Evolutionary conservation across 2,329 filamentous ascomycete genomes (phyloP).

Genomic region (Rhinocladiella similis): DNA sequence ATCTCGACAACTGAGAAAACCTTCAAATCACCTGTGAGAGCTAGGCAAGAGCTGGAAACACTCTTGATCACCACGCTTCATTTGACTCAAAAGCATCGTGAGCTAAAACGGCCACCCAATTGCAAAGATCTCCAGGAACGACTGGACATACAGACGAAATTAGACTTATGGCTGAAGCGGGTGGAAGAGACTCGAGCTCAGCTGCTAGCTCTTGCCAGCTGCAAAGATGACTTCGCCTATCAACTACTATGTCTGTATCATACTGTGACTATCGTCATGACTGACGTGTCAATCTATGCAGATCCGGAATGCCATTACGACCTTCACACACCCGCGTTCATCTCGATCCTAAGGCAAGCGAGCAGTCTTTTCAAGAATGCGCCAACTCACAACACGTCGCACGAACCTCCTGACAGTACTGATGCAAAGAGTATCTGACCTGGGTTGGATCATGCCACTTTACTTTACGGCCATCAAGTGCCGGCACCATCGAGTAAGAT

Average conservation of each 20-base stretch:
- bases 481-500: slow-evolving; percentile 34
- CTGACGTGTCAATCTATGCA: slow-evolving; percentile 34
- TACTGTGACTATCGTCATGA: slow-evolving; percentile 13
- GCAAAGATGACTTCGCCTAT: slow-evolving; percentile 5
- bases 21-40: background rate
- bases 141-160: no score
- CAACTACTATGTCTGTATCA: slow-evolving; percentile 6
- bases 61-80: background rate
- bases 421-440: slow-evolving; percentile 24
- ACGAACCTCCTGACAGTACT: background rate
- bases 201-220: no score
- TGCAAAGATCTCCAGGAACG: no score
- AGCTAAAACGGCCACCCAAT: no score
- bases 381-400: background rate
- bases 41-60: slow-evolving; percentile 4
- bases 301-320: slow-evolving; percentile 33
- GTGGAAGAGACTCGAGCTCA: no score
- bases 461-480: slow-evolving; percentile 38
- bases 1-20: background rate
- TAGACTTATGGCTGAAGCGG: no score
- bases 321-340: slow-evolving; percentile 26
- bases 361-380: background rate
- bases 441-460: slow-evolving; percentile 36
- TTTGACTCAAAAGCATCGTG: background rate
- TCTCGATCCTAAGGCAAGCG: slow-evolving; percentile 18